A percentile compares a stretch with the other conserved stretches of the same genome.
These are phyloP conservation scores for Dillenia suffruticosa DNA, from an alignment of 164 flowering plant species.

Conservation along the genomic window DNA sequence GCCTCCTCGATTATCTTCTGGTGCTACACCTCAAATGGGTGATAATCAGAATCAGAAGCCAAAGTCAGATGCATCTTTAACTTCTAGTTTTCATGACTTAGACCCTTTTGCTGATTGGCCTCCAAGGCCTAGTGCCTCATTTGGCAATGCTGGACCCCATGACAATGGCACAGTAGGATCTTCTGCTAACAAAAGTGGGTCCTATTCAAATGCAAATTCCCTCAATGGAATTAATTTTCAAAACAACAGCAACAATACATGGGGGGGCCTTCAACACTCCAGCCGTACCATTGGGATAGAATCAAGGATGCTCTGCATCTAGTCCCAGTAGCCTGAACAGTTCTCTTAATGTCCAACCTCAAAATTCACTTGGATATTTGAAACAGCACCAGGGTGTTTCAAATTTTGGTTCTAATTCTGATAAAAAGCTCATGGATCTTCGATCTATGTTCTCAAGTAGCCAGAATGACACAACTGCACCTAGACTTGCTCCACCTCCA, in stretches of 20 bases:
- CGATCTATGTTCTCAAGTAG: conserved; percentile 64
- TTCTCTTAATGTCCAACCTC: too few species aligned
- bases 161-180: conserved; percentile 26
- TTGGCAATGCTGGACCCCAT: conserved; percentile 21
- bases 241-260: conserved; percentile 17
- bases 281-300: conserved; percentile 43
- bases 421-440: conserved; percentile 43
- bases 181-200: conserved; percentile 16
- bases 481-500: conserved; percentile 92
- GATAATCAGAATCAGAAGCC: conserved; percentile 28
- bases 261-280: conserved; percentile 24
- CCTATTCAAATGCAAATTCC: conserved; percentile 15
- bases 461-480: conserved; percentile 56
- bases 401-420: conserved; percentile 9
- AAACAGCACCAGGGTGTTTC: conserved; percentile 1
- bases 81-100: conserved; percentile 48
- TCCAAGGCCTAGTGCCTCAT: conserved; percentile 50
- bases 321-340: too few species aligned
- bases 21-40: conserved; percentile 22
- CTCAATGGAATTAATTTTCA: conserved; percentile 20
- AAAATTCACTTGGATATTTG: conserved; percentile 7
- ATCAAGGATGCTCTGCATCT: conserved; percentile 26
- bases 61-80: conserved; percentile 21
- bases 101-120: conserved; percentile 99
- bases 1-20: conserved; percentile 70